These are phyloP conservation scores for Paracorniculantispora psalliotae DNA, from an alignment of 2,329 filamentous ascomycete species.

Conservation along the genomic window DNA sequence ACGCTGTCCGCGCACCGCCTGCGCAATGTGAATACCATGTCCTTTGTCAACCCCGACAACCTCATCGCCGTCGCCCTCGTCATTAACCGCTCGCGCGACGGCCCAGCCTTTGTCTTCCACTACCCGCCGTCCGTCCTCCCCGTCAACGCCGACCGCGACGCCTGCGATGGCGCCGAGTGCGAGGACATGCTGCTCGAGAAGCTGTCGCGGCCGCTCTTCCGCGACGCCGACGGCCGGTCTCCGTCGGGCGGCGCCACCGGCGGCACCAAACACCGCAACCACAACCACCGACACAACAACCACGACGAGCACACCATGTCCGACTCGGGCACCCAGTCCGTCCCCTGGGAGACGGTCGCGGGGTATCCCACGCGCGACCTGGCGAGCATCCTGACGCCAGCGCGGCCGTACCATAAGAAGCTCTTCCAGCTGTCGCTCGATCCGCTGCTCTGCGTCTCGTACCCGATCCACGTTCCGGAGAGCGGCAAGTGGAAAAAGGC, in stretches of 20 bases:
- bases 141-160: constrained; percentile 29
- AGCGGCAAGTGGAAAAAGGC: constrained; percentile 73
- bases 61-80: constrained; percentile 69
- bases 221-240: constrained; percentile 29
- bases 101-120: constrained; percentile 80
- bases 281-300: constrained; percentile 18
- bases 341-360: constrained; percentile 68
- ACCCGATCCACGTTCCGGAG: constrained; percentile 75
- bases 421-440: constrained; percentile 79
- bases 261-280: background rate
- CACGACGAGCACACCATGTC: constrained; percentile 52
- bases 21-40: constrained; percentile 30
- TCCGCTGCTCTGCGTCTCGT: constrained; percentile 73
- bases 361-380: constrained; percentile 72
- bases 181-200: constrained; percentile 49
- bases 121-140: constrained; percentile 62
- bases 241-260: constrained; percentile 22
- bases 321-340: constrained; percentile 52
- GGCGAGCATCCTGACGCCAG: constrained; percentile 73
- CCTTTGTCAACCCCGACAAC: constrained; percentile 49
- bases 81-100: constrained; percentile 68
- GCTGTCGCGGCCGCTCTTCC: constrained; percentile 33
- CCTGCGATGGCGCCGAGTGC: constrained; percentile 29
- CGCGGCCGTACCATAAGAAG: constrained; percentile 70
- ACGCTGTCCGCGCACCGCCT: no score